phyloP scores from a whole-genome alignment of 2,329 filamentous ascomycete species.

The Mariannaea sp. region DNA sequence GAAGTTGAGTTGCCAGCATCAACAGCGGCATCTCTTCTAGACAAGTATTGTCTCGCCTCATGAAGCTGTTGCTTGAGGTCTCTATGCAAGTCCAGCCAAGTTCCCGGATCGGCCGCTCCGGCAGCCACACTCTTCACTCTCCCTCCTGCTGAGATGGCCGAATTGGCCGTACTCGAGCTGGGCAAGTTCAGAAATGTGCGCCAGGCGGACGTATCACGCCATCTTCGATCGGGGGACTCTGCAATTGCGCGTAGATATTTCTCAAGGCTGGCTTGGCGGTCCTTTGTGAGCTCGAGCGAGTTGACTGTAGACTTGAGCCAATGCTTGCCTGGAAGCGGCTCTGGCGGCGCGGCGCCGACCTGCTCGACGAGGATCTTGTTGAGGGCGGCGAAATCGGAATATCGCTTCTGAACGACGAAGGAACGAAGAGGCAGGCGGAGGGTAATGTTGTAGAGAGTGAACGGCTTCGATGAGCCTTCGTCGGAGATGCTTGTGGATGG shows the following conservation, averaged over 20 bases:
- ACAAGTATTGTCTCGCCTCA: conserved; percentile 72
- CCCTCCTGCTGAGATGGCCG: conserved; percentile 53
- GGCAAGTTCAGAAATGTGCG: conserved; percentile 75
- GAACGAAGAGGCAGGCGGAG: conserved; percentile 77
- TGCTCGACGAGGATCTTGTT: conserved; percentile 65
- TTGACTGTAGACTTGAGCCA: conserved; percentile 77
- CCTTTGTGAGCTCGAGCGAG: conserved; percentile 71
- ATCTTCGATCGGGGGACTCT: conserved; percentile 72
- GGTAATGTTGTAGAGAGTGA: conserved; percentile 78
- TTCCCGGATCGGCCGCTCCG: conserved; percentile 62
- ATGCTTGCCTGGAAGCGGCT: conserved; percentile 71
- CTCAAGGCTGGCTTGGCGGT: conserved; percentile 71
- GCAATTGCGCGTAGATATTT: conserved; percentile 74
- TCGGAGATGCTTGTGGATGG: conserved; percentile 65
- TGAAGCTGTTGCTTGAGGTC: conserved; percentile 68
- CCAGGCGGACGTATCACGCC: conserved; percentile 76
- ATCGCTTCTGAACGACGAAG: conserved; percentile 78
- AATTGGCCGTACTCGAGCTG: conserved; percentile 53
- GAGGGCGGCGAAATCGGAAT: conserved; percentile 76
- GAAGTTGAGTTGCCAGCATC: conserved; percentile 48
- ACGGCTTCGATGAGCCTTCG: conserved; percentile 62
- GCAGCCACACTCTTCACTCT: conserved; percentile 47
- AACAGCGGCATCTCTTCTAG: conserved; percentile 63
- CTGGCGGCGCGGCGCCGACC: conserved; percentile 67
- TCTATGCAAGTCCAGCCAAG: conserved; percentile 77